These are phyloP conservation scores for Aspergillus ellipticus DNA, from an alignment of 495 filamentous ascomycete genomes.

Conservation along the genomic window DNA sequence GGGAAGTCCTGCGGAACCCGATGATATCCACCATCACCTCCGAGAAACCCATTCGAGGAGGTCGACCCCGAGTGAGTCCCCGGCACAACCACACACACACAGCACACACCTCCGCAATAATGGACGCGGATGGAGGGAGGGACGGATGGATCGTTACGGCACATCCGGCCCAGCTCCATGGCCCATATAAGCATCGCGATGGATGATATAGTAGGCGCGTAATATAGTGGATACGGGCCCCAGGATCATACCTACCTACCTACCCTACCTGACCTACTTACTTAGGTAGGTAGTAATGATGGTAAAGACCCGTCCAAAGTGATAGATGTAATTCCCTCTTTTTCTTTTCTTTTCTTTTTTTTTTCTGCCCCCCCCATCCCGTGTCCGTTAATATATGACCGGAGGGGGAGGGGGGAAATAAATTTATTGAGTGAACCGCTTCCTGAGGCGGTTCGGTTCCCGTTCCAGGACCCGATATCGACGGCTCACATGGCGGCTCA, in stretches of 20 bases:
- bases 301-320: neutral
- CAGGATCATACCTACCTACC: too few species aligned
- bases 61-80: too few species aligned
- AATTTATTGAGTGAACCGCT: slow-evolving; percentile 27
- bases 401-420: too few species aligned
- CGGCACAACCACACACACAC: too few species aligned
- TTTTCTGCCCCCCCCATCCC: neutral
- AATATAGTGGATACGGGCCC: neutral
- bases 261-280: too few species aligned
- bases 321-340: neutral
- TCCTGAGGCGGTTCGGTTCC: slow-evolving; percentile 43
- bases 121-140: neutral
- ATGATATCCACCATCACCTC: neutral
- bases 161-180: too few species aligned
- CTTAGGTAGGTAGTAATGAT: neutral
- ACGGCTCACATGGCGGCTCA: slow-evolving; percentile 34
- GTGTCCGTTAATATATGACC: neutral
- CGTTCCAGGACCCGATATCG: slow-evolving; percentile 41
- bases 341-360: neutral
- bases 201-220: neutral
- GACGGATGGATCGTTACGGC: too few species aligned
- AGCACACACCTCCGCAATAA: too few species aligned
- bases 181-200: slow-evolving; percentile 8
- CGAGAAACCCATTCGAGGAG: neutral
- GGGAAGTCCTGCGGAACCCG: neutral